Base-by-base conservation (phyloP, 352 stramenopile genomes). In the Thalassiosira oceanica region DNA sequence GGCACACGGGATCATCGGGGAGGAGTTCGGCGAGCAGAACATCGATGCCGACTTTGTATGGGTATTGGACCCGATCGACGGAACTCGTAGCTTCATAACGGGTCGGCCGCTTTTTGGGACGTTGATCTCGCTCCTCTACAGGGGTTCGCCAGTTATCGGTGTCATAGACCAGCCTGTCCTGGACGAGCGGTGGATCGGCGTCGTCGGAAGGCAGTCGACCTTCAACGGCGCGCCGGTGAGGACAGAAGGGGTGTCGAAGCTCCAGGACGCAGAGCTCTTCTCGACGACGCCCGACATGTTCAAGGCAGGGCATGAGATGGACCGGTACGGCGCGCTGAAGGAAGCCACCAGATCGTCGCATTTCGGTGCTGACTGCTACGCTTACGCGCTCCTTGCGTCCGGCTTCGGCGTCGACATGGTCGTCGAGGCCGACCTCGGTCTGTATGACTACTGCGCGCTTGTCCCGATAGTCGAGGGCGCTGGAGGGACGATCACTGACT, bases 91-190 rank as follows among this genome's bases (percentile, higher is more conserved):
- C 21, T 84, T 84, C 51, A 78, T 82, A 16, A 74, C 69, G 2
- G 74, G 74, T 10, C 76, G 78, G 45, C 74, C 74, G 4, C 37
- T 84, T 11, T 84, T 84, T 46, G 74, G 74, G 0, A 84, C 74
- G 20, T 58, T 84, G 3, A 75, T 84, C 28, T 68, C 74, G 13
- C 54, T 67, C 11, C 39, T 81, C 1, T 54, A 83, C 39, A 58
- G 57, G 42, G 69, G 69, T 4, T 61, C 50, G n/a, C 74, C 74
- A 10, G 69, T 83, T 6, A 71, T 84, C 42, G 74, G 74, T 1
- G 51, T 84, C 11, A 78, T 84, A 36, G 74, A 84, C 46, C 70
- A 81, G 42, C 77, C 56, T 23, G 64, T 81, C 11, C 31, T 82
- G n/a, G 37, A 74, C 29, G 74, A 80, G 42, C 45, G 68, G 11